Evolutionary conservation across 2,329 filamentous ascomycete species (phyloP).

Genomic region (Ophiosphaerella narmari): DNA sequence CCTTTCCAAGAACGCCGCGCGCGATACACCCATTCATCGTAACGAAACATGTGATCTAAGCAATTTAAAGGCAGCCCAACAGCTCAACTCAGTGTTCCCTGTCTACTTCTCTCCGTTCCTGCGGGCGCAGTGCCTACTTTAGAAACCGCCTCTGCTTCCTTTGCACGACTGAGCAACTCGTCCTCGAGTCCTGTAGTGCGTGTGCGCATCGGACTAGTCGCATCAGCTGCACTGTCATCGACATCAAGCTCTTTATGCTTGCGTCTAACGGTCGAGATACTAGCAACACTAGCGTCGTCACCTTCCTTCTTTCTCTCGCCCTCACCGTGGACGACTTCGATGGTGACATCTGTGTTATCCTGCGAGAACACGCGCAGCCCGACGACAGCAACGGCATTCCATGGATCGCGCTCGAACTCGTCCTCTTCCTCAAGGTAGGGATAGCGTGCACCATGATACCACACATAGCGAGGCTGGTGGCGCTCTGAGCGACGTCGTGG

Average conservation of each 20-base stretch:
- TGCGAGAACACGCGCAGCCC: constrained; percentile 63
- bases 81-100: constrained; percentile 33
- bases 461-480: constrained; percentile 21
- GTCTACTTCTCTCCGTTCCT: constrained; percentile 30
- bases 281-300: constrained; percentile 32
- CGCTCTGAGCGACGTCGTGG: constrained; percentile 15
- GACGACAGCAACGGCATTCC: constrained; percentile 66
- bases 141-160: constrained; percentile 20
- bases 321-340: constrained; percentile 56
- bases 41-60: background rate
- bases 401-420: constrained; percentile 57
- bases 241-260: constrained; percentile 47
- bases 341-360: constrained; percentile 54
- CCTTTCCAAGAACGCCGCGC: too few species aligned
- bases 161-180: constrained; percentile 23
- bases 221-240: constrained; percentile 48
- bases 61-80: background rate
- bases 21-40: background rate
- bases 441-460: constrained; percentile 26
- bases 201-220: constrained; percentile 42
- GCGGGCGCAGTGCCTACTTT: constrained; percentile 37
- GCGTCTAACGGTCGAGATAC: constrained; percentile 22
- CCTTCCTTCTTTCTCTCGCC: constrained; percentile 31
- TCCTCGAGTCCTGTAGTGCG: constrained; percentile 34
- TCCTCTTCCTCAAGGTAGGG: constrained; percentile 44